Evolutionary conservation across 1,139 yeast genomes (phyloP).

Genomic region (Pneumocystis murina): DNA sequence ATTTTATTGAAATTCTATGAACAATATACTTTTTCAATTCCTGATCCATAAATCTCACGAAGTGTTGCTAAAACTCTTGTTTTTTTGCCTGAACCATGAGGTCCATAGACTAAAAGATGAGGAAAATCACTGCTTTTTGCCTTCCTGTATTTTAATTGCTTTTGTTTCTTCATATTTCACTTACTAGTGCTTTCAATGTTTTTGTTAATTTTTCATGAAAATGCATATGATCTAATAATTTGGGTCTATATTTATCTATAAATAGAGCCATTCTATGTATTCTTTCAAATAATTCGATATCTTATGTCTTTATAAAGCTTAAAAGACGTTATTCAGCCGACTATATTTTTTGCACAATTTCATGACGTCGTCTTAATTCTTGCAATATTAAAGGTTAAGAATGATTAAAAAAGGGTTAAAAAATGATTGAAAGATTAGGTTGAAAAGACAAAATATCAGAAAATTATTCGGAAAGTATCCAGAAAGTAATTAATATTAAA

Average conservation of each 20-base stretch:
- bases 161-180: conserved; percentile 11
- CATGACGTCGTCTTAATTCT: too few relatives aligned
- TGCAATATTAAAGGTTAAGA: too few relatives aligned
- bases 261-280: conserved; percentile 57
- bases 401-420: too few relatives aligned
- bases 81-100: conserved; percentile 93
- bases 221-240: conserved; percentile 43
- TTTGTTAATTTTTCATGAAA: conserved; percentile 54
- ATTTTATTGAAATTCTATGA: neutral
- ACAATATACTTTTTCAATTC: conserved; percentile 43
- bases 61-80: conserved; percentile 77
- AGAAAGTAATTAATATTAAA: too few relatives aligned
- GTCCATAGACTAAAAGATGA: conserved; percentile 82
- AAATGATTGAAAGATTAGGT: too few relatives aligned
- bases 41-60: conserved; percentile 66
- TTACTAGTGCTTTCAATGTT: conserved; percentile 42
- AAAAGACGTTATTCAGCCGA: too few relatives aligned
- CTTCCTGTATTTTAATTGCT: conserved; percentile 14
- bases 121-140: conserved; percentile 80
- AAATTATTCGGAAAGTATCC: too few relatives aligned
- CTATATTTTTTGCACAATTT: too few relatives aligned
- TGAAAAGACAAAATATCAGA: too few relatives aligned
- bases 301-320: too few relatives aligned
- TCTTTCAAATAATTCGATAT: too few relatives aligned
- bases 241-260: conserved; percentile 92